phyloP scores from a whole-genome alignment of 371 early-diverging fungal genomes.

The Saksenaea vasiformis region DNA sequence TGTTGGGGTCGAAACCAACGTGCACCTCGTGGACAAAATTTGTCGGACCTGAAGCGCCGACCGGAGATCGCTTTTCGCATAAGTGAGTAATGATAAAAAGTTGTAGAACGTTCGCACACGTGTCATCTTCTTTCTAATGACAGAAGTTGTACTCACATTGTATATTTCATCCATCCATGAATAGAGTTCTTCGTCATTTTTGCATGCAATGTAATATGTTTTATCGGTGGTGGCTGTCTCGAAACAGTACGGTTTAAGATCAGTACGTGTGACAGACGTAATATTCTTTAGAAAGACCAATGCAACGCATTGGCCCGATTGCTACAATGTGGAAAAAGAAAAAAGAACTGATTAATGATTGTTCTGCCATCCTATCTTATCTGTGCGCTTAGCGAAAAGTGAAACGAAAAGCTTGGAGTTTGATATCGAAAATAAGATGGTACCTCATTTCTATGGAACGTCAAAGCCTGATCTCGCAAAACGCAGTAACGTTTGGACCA shows the following conservation, averaged over 20 bases:
- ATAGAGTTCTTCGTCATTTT: constrained; percentile 84
- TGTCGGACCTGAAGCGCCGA: constrained; percentile 75
- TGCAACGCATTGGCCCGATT: constrained; percentile 49
- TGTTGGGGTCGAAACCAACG: constrained; percentile 84
- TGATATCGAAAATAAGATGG: background rate
- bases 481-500: constrained; percentile 88
- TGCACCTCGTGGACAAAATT: constrained; percentile 87
- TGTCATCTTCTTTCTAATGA: constrained; percentile 18
- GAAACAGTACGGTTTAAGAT: constrained; percentile 75
- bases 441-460: constrained; percentile 86
- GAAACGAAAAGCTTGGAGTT: background rate
- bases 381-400: background rate
- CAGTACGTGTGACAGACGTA: constrained; percentile 67
- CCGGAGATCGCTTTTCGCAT: constrained; percentile 36
- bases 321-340: constrained; percentile 15
- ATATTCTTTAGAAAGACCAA: constrained; percentile 79
- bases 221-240: constrained; percentile 76
- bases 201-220: constrained; percentile 72
- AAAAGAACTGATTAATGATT: background rate
- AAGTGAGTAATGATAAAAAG: background rate
- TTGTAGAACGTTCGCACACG: constrained; percentile 40
- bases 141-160: constrained; percentile 44
- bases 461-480: constrained; percentile 79
- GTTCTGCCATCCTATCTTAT: constrained; percentile 33
- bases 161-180: constrained; percentile 88